phyloP scores from a whole-genome alignment of 768 basidiomycete genomes.

The Termitomyces sp. region DNA sequence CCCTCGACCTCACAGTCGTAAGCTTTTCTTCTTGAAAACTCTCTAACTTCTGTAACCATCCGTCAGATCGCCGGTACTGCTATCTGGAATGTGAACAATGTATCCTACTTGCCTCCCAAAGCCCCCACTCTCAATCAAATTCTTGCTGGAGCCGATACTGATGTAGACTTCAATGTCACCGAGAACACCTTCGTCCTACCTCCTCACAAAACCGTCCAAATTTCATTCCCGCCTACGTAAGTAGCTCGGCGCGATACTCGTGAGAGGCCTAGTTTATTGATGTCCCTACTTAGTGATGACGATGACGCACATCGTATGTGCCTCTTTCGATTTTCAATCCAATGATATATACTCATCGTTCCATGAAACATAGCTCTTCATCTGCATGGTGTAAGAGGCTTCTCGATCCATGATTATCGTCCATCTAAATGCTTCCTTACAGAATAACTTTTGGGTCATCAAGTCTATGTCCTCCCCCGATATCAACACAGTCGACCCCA shows the following conservation, averaged over 20 bases:
- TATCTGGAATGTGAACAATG: slow-evolving; percentile 27
- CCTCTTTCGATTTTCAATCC: not conserved
- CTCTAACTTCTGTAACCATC: not conserved
- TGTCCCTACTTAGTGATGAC: slow-evolving; percentile 13
- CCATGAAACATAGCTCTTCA: slow-evolving; percentile 19
- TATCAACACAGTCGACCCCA: slow-evolving; percentile 42
- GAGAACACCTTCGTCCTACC: slow-evolving; percentile 37
- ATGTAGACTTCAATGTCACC: slow-evolving; percentile 24
- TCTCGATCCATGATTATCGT: not conserved
- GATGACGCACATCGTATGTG: slow-evolving; percentile 24
- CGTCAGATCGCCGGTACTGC: slow-evolving; percentile 15
- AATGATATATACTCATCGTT: not conserved
- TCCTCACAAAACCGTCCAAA: slow-evolving; percentile 30
- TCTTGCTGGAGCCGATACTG: slow-evolving; percentile 32
- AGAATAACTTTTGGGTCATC: slow-evolving; percentile 36
- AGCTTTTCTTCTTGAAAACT: not conserved
- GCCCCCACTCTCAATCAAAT: slow-evolving; percentile 28
- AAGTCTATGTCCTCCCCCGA: slow-evolving; percentile 25
- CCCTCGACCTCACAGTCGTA: slow-evolving; percentile 18
- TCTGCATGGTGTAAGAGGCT: slow-evolving; percentile 21
- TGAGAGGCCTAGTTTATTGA: not conserved
- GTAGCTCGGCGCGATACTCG: not conserved
- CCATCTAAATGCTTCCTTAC: not conserved
- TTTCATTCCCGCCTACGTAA: slow-evolving; percentile 27
- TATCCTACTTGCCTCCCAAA: slow-evolving; percentile 24